These are phyloP conservation scores for Irineochytrium annulatum DNA, from an alignment of 192 early-diverging fungal genomes.

Conservation along the genomic window DNA sequence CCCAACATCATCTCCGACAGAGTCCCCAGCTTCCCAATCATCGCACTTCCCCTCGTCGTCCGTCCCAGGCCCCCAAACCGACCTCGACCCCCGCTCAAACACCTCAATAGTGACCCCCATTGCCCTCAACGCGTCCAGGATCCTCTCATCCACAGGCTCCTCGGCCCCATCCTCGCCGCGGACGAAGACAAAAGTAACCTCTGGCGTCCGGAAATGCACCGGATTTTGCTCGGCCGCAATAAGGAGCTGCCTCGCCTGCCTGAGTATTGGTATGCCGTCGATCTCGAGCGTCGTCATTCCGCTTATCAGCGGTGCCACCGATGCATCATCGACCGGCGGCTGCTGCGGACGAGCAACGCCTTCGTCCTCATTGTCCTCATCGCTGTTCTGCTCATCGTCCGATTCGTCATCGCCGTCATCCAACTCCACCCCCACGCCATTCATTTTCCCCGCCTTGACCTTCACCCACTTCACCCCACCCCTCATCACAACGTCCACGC, in stretches of 20 bases:
- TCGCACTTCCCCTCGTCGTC: not conserved
- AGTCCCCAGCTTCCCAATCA: not conserved
- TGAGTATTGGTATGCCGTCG: slow-evolving; percentile 18
- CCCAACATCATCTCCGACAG: not conserved
- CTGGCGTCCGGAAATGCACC: slow-evolving; percentile 31
- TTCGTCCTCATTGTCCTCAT: not conserved
- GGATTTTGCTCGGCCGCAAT: slow-evolving; percentile 34
- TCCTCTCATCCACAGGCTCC: slow-evolving; percentile 17
- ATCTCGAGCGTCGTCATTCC: not conserved
- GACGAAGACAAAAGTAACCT: slow-evolving; percentile 40
- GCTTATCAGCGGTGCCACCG: not conserved
- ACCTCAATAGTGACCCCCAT: slow-evolving; percentile 27
- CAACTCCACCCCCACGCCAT: slow-evolving; percentile 24
- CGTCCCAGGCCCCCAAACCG: not conserved
- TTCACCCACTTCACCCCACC: slow-evolving; percentile 40
- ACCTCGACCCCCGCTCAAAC: not conserved
- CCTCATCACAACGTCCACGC: slow-evolving; percentile 35
- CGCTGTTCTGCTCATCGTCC: slow-evolving; percentile 1
- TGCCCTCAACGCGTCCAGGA: slow-evolving; percentile 16
- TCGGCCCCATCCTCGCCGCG: slow-evolving; percentile 3
- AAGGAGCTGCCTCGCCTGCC: slow-evolving; percentile 30
- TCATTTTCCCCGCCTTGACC: slow-evolving; percentile 37
- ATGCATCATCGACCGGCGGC: not conserved
- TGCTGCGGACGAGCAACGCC: not conserved
- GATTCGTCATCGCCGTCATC: slow-evolving; percentile 4